Percentiles rank a stretch among this genome's conserved stretches.
These are phyloP conservation scores for Saprolegnia diclina DNA, from an alignment of 352 stramenopile species.

Conservation along the genomic window DNA sequence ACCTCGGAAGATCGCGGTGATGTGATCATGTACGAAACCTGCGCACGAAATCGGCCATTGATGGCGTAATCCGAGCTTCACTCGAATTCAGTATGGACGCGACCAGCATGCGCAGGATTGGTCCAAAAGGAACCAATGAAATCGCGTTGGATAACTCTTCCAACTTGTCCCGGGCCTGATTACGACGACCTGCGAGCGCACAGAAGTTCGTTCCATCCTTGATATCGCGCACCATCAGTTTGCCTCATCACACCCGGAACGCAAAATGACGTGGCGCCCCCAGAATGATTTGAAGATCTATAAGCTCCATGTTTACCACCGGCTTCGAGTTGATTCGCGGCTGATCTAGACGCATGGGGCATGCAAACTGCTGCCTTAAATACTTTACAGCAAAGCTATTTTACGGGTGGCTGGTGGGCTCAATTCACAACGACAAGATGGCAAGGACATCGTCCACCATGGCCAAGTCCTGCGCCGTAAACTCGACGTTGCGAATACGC, in stretches of 20 bases:
- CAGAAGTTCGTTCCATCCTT: too few relatives aligned
- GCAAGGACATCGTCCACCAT: constrained; percentile 4
- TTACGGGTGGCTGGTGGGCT: not conserved
- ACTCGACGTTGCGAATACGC: constrained; percentile 8
- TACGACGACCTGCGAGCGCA: too few relatives aligned
- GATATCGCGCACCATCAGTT: too few relatives aligned
- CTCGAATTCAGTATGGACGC: not conserved
- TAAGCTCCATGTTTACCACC: too few relatives aligned
- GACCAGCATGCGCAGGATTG: not conserved
- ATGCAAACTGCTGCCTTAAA: too few relatives aligned
- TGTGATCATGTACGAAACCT: not conserved
- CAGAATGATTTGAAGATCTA: too few relatives aligned
- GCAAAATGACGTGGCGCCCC: too few relatives aligned
- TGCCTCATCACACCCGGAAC: too few relatives aligned
- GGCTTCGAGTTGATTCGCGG: too few relatives aligned
- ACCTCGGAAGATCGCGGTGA: not conserved
- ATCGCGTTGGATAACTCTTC: not conserved
- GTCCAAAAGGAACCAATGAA: not conserved
- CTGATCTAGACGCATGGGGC: too few relatives aligned
- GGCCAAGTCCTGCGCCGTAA: constrained; percentile 6
- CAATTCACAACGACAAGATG: not conserved
- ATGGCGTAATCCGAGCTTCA: not conserved
- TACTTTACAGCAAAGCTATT: too few relatives aligned
- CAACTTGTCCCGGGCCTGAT: too few relatives aligned
- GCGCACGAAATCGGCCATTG: not conserved